Conservation (phyloP, 192 early-diverging fungal genomes). For the Backusella sp. region DNA sequence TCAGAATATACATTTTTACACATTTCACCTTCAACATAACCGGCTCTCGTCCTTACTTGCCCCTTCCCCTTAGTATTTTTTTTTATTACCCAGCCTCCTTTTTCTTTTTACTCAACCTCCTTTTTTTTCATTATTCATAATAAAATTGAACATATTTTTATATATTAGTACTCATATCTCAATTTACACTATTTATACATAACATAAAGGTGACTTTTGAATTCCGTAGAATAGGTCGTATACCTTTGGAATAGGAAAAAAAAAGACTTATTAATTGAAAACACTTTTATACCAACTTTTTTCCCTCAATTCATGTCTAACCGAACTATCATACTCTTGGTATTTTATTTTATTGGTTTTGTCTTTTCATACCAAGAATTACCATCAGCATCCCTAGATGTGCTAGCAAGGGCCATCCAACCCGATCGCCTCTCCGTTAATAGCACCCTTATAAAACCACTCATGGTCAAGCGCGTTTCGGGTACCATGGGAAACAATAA, state of each 20-base stretch:
- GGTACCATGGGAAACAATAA: conserved; percentile 68
- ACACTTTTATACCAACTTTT: neutral
- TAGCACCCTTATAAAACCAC: conserved; percentile 64
- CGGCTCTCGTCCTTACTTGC: neutral
- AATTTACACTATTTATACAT: neutral
- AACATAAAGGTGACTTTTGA: neutral
- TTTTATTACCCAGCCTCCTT: neutral
- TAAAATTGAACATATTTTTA: neutral
- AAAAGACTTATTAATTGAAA: neutral
- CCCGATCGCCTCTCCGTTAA: conserved; percentile 27
- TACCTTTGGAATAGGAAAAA: neutral
- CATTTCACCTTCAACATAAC: neutral
- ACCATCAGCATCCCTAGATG: neutral
- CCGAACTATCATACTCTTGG: neutral
- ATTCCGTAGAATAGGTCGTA: neutral
- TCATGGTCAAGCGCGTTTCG: conserved; percentile 76
- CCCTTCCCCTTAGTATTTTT: neutral
- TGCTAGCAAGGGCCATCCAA: neutral
- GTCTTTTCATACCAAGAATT: neutral
- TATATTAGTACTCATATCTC: neutral
- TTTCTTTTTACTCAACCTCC: neutral
- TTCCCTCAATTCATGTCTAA: neutral
- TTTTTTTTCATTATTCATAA: neutral
- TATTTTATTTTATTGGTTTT: neutral
- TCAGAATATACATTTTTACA: neutral